Percentiles rank a stretch among this genome's conserved stretches.
These are phyloP conservation scores for Colletotrichum chrysophilum DNA, from an alignment of 2,329 filamentous ascomycete species.

Conservation along the genomic window DNA sequence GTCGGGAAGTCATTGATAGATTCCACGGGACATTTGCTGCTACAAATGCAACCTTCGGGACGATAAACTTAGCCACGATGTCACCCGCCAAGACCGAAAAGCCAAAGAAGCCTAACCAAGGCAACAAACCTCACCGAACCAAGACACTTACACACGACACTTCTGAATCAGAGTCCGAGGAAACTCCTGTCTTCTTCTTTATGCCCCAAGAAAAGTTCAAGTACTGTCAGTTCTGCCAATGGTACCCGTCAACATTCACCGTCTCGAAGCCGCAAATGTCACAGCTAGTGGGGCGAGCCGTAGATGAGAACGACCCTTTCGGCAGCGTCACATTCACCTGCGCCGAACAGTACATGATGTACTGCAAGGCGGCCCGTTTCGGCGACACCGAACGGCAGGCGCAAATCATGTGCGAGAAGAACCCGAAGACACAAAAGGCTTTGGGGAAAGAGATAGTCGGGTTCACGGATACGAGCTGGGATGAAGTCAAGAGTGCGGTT, in stretches of 20 bases:
- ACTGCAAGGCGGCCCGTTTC: slow-evolving; percentile 42
- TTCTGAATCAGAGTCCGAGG: neutral
- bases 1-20: neutral
- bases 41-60: rapidly evolving
- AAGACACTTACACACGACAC: neutral
- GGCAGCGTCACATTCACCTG: slow-evolving; percentile 34
- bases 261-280: slow-evolving; percentile 32
- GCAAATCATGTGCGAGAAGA: slow-evolving; percentile 26
- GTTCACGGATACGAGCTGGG: slow-evolving; percentile 32
- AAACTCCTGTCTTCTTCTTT: slow-evolving; percentile 31
- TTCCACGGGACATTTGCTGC: neutral
- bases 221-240: slow-evolving; percentile 38
- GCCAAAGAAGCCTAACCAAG: neutral
- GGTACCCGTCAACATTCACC: slow-evolving; percentile 33
- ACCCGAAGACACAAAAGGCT: slow-evolving; percentile 32
- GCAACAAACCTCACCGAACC: neutral
- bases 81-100: neutral
- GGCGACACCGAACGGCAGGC: slow-evolving; percentile 28
- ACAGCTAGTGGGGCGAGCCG: slow-evolving; percentile 28
- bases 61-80: neutral
- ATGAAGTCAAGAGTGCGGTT: slow-evolving; percentile 34
- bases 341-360: slow-evolving; percentile 48
- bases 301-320: slow-evolving; percentile 19
- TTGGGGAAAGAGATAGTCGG: slow-evolving; percentile 30
- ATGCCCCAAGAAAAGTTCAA: slow-evolving; percentile 30